Evolutionary conservation across 2,329 filamentous ascomycete species (phyloP).

Genomic region (Botrytis porri): DNA sequence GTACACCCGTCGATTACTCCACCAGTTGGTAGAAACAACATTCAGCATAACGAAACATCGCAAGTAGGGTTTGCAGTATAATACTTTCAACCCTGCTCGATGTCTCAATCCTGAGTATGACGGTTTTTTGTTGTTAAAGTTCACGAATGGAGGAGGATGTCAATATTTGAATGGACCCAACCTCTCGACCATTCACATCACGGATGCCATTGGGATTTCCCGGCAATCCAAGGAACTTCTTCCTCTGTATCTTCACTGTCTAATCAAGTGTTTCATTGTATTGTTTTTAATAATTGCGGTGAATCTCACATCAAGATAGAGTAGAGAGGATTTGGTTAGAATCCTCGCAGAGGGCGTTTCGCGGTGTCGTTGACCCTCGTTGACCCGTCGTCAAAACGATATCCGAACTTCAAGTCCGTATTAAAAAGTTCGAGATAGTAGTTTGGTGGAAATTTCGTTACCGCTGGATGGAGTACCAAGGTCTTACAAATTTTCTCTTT

Average conservation of each 20-base stretch:
- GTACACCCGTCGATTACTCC: no score
- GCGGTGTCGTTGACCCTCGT: not conserved
- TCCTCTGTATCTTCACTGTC: not conserved
- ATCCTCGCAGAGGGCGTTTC: not conserved
- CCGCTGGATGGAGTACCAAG: not conserved
- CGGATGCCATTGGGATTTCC: not conserved
- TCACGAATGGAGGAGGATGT: not conserved
- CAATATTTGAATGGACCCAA: fast-evolving
- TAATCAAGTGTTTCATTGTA: fast-evolving
- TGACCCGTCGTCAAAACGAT: no score
- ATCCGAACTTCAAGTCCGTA: fast-evolving
- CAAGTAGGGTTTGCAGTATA: not conserved
- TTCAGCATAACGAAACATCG: fast-evolving
- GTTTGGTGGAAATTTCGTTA: fast-evolving
- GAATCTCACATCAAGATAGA: no score
- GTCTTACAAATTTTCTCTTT: not conserved
- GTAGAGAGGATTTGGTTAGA: no score
- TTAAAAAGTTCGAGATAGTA: fast-evolving
- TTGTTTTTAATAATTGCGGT: not conserved
- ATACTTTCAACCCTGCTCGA: no score
- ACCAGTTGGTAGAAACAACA: not conserved
- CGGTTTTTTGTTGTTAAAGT: not conserved
- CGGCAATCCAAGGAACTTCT: not conserved
- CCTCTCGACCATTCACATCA: fast-evolving
- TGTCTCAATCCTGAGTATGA: not conserved